Evolutionary conservation across 2,329 filamentous ascomycete species (phyloP).

Genomic region (Penicillium paneum): DNA sequence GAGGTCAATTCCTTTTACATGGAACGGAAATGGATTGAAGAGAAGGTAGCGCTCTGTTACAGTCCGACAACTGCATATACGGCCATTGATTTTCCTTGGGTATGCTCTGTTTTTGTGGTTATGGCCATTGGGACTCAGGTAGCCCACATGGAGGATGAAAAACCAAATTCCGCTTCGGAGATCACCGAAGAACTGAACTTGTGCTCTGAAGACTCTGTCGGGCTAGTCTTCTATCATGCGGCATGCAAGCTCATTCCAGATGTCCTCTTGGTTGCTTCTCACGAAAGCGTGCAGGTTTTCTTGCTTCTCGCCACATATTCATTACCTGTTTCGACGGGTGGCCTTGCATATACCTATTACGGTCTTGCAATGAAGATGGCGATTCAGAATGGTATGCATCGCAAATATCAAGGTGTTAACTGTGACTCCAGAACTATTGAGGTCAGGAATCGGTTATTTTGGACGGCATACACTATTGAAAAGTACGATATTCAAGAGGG

Average conservation of each 20-base stretch:
- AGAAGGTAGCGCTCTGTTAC: constrained; percentile 37
- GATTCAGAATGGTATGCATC: constrained; percentile 59
- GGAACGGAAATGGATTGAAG: constrained; percentile 38
- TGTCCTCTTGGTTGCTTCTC: constrained; percentile 53
- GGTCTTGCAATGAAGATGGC: constrained; percentile 56
- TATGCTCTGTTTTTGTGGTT: constrained; percentile 40
- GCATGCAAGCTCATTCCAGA: constrained; percentile 54
- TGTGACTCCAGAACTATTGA: constrained; percentile 50
- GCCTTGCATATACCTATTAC: constrained; percentile 55
- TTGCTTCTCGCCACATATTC: constrained; percentile 55
- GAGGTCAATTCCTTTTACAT: constrained; percentile 42
- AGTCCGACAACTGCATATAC: constrained; percentile 28
- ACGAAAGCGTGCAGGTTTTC: constrained; percentile 58
- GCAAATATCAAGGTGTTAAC: constrained; percentile 47
- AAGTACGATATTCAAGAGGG: constrained; percentile 37
- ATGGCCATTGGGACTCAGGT: constrained; percentile 44
- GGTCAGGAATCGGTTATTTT: constrained; percentile 55
- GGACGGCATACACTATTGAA: constrained; percentile 56
- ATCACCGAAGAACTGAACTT: constrained; percentile 27
- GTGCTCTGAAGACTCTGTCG: constrained; percentile 51
- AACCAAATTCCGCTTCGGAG: constrained; percentile 19
- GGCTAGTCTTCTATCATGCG: constrained; percentile 55
- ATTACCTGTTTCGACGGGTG: constrained; percentile 54
- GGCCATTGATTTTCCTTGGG: constrained; percentile 36
- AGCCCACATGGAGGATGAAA: constrained; percentile 39